Percentiles rank a stretch among this genome's conserved stretches.
Conservation (phyloP, 2,329 filamentous ascomycete species). For the Colletotrichum eleusines region DNA sequence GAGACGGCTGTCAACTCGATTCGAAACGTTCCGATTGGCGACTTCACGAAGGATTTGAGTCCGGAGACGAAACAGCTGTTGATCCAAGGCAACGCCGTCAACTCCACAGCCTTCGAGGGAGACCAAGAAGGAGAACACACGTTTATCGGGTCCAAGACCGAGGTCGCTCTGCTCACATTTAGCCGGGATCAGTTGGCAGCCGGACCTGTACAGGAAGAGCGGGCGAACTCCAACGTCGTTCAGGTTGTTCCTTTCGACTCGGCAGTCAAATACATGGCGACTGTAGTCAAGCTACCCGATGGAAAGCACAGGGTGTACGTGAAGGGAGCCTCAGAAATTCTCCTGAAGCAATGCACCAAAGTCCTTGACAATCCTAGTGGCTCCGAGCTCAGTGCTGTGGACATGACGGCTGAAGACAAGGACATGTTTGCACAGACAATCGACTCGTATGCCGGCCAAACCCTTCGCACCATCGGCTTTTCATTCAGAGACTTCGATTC, state of each 20-base stretch:
- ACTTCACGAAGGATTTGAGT: constrained; percentile 34
- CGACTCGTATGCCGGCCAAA: constrained; percentile 52
- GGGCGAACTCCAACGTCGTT: constrained; percentile 66
- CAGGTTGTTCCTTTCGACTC: constrained; percentile 56
- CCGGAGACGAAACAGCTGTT: constrained; percentile 53
- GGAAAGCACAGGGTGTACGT: constrained; percentile 68
- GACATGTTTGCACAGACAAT: constrained; percentile 49
- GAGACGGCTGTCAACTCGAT: constrained; percentile 12
- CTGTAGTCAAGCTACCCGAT: constrained; percentile 67
- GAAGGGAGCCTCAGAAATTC: constrained; percentile 65
- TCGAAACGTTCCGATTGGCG: constrained; percentile 13
- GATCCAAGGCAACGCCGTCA: constrained; percentile 74
- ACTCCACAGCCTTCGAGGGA: constrained; percentile 77
- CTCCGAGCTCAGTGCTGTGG: neutral
- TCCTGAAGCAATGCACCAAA: constrained; percentile 57
- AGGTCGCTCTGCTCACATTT: constrained; percentile 80
- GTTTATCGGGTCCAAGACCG: constrained; percentile 83
- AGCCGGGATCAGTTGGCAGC: constrained; percentile 75
- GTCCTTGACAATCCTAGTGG: constrained; percentile 44
- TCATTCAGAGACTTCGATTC: constrained; percentile 62
- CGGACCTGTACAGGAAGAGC: constrained; percentile 69
- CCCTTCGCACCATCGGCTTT: constrained; percentile 56
- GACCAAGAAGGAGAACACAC: constrained; percentile 68
- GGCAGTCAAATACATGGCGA: constrained; percentile 75
- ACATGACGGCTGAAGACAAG: constrained; percentile 37